A percentile compares a stretch with the other conserved stretches of the same genome.
These are phyloP conservation scores for Chrysoporthe cubensis DNA, from an alignment of 2,329 filamentous ascomycete species.

Conservation along the genomic window DNA sequence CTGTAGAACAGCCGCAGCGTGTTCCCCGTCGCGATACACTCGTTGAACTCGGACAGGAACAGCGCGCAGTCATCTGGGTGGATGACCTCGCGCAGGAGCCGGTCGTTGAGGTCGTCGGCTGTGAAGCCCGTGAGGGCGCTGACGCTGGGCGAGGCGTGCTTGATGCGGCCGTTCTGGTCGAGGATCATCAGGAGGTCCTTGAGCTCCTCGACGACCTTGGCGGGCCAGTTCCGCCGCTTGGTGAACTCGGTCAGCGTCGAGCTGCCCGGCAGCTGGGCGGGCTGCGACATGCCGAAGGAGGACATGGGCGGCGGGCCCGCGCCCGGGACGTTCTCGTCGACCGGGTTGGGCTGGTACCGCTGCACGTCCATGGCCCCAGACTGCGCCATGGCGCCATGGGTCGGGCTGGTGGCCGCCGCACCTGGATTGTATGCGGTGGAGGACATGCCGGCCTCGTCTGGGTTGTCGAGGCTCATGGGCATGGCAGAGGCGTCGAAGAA, in stretches of 20 bases:
- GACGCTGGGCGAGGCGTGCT: slow-evolving; percentile 83
- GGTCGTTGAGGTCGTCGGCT: slow-evolving; percentile 70
- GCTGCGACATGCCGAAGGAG: slow-evolving; percentile 36
- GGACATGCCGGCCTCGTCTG: slow-evolving; percentile 35
- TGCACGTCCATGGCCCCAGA: slow-evolving; percentile 27
- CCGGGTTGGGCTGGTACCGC: slow-evolving; percentile 28
- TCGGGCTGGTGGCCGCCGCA: slow-evolving; percentile 28
- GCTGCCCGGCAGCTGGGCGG: slow-evolving; percentile 39
- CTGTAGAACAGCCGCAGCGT: slow-evolving; percentile 84
- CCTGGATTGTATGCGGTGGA: slow-evolving; percentile 36
- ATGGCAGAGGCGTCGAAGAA: slow-evolving; percentile 42
- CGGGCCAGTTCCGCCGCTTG: slow-evolving; percentile 76
- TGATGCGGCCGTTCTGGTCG: slow-evolving; percentile 79
- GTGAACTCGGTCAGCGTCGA: slow-evolving; percentile 62
- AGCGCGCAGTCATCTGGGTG: slow-evolving; percentile 84
- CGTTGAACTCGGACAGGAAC: slow-evolving; percentile 86
- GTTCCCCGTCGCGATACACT: slow-evolving; percentile 82
- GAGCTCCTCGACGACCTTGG: slow-evolving; percentile 86
- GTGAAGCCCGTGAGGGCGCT: slow-evolving; percentile 76
- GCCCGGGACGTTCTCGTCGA: slow-evolving; percentile 43
- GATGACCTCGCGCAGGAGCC: slow-evolving; percentile 79
- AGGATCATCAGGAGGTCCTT: slow-evolving; percentile 88
- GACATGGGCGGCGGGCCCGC: slow-evolving; percentile 47
- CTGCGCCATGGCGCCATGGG: slow-evolving; percentile 27
- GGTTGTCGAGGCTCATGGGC: slow-evolving; percentile 48